phyloP scores from a whole-genome alignment of 2,329 filamentous ascomycete genomes.

The Ophiocordyceps australis region DNA sequence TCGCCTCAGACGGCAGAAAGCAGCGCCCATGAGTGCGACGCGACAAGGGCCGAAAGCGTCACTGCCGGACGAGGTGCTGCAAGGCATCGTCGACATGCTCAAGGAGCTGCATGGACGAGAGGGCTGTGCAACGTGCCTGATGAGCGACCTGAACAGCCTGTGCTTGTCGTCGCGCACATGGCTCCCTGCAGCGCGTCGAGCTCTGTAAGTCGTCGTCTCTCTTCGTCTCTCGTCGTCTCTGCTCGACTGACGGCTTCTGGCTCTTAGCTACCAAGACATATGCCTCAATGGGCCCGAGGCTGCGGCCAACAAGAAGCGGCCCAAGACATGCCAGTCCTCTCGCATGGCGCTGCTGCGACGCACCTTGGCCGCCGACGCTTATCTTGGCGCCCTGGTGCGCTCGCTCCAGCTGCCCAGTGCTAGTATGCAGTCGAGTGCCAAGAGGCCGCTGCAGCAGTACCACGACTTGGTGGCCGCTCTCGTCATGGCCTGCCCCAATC shows the following conservation, averaged over 20 bases:
- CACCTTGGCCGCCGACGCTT: slow-evolving; percentile 32
- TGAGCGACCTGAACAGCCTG: slow-evolving; percentile 38
- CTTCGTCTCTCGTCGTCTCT: too few relatives aligned
- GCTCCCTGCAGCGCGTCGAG: slow-evolving; percentile 28
- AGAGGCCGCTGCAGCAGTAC: slow-evolving; percentile 25
- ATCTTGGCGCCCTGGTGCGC: slow-evolving; percentile 35
- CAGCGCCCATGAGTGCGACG: slow-evolving; percentile 3
- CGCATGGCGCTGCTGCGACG: slow-evolving; percentile 38
- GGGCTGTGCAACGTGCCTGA: slow-evolving; percentile 47
- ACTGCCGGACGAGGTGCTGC: slow-evolving; percentile 39
- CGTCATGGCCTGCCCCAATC: slow-evolving; percentile 46
- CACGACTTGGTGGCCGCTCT: slow-evolving; percentile 39
- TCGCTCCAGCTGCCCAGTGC: slow-evolving; percentile 33
- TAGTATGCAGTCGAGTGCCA: slow-evolving; percentile 13
- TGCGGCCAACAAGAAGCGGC: slow-evolving; percentile 33
- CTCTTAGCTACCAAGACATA: slow-evolving; percentile 34
- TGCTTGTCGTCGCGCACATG: slow-evolving; percentile 31
- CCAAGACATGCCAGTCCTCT: slow-evolving; percentile 31
- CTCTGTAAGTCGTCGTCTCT: slow-evolving; percentile 22
- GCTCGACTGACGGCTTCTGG: too few relatives aligned
- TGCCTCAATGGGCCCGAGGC: slow-evolving; percentile 40
- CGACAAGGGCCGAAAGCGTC: slow-evolving; percentile 34
- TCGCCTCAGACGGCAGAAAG: slow-evolving; percentile 8
- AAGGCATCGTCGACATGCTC: slow-evolving; percentile 34
- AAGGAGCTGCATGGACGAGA: slow-evolving; percentile 29